Evolutionary conservation across 805 yeast genomes (phyloP).

Genomic region (Barnettozyma sp.): DNA sequence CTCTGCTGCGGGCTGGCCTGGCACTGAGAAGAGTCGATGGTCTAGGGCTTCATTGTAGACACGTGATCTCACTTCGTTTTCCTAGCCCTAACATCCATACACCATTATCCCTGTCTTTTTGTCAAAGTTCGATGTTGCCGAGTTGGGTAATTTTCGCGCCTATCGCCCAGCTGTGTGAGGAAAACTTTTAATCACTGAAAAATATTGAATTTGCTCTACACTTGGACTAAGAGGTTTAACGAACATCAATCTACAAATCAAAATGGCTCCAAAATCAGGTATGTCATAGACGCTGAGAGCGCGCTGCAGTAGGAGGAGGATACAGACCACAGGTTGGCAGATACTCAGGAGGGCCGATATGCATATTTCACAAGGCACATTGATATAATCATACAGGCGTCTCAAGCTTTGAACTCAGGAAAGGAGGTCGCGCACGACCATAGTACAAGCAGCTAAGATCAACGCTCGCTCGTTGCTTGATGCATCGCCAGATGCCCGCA

Average conservation of each 20-base stretch:
- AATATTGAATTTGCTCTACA: conserved; percentile 6
- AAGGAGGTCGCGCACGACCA: too few species aligned
- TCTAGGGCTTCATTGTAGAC: conserved; percentile 1
- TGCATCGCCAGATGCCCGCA: too few species aligned
- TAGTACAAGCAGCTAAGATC: too few species aligned
- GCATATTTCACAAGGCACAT: too few species aligned
- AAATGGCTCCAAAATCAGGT: conserved; percentile 52
- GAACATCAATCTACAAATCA: conserved; percentile 17
- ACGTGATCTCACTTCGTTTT: too few species aligned
- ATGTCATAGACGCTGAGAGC: conserved; percentile 23
- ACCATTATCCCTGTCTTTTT: background rate
- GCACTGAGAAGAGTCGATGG: background rate
- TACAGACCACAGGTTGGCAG: background rate
- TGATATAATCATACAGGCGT: too few species aligned
- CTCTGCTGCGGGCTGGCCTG: too few species aligned
- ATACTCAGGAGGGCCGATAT: too few species aligned
- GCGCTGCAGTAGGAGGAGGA: conserved; percentile 1
- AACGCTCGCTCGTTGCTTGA: too few species aligned
- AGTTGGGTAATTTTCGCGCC: conserved; percentile 1
- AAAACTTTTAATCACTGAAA: conserved; percentile 3
- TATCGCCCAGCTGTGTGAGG: too few species aligned
- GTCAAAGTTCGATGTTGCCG: background rate
- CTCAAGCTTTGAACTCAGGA: too few species aligned
- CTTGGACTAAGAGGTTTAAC: conserved; percentile 3
- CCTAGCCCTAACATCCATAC: conserved; percentile 2